Evolutionary conservation across 148 eudicot species (phyloP).

Genomic region (Gaultheria prostrata): DNA sequence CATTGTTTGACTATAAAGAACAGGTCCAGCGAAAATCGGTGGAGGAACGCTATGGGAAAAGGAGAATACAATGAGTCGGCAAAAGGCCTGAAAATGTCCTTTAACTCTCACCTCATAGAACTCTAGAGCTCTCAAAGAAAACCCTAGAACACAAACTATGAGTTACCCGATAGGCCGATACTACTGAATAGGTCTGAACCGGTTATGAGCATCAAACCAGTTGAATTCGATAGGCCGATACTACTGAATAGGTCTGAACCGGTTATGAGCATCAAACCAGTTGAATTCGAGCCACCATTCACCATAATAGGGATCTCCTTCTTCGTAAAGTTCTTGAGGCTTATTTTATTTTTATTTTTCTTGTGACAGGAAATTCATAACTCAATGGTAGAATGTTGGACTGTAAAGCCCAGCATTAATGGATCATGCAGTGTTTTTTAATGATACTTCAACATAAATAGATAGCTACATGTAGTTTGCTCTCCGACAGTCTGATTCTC

Average conservation of each 20-base stretch:
- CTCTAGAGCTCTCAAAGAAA: neutral
- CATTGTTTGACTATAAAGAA: neutral
- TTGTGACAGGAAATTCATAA: neutral
- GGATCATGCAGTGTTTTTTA: neutral
- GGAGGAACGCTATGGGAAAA: neutral
- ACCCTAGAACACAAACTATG: neutral
- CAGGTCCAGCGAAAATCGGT: neutral
- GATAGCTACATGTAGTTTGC: neutral
- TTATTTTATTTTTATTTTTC: neutral
- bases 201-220: too few relatives aligned
- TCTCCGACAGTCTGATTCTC: neutral
- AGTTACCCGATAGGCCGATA: neutral
- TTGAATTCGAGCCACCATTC: neutral
- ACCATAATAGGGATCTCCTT: neutral
- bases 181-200: neutral
- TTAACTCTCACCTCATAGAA: neutral
- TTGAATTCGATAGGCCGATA: too few relatives aligned
- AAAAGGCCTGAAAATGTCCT: neutral
- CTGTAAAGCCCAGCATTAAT: neutral
- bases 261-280: neutral
- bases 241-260: too few relatives aligned
- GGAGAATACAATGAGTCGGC: neutral
- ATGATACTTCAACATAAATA: neutral
- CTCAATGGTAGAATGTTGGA: conserved; percentile 4
- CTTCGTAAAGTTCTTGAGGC: neutral